phyloP scores from a whole-genome alignment of 1,284 basidiomycete genomes.

The Marasmius tenuissimus region DNA sequence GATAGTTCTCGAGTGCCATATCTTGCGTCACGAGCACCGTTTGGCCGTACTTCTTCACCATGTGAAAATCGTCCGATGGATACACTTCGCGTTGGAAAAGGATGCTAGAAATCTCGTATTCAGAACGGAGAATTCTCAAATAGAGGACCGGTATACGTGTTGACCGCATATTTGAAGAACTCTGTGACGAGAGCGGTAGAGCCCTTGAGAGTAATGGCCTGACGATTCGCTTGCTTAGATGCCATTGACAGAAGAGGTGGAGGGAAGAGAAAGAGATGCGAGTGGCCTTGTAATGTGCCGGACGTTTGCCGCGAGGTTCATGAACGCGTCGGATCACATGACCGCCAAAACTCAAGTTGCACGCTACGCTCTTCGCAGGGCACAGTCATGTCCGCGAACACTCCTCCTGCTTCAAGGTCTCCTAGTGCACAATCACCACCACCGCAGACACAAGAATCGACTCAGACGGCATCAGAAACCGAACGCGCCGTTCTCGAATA shows the following conservation, averaged over 20 bases:
- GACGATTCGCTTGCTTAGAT: constrained; percentile 67
- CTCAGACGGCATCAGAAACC: constrained; percentile 36
- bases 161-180: constrained; percentile 98
- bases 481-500: constrained; percentile 83
- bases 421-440: constrained; percentile 40
- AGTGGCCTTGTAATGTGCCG: not conserved
- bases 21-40: constrained; percentile 95
- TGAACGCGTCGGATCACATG: constrained; percentile 18
- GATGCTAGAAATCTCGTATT: constrained; percentile 57
- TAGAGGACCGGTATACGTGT: constrained; percentile 65
- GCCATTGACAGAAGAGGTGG: constrained; percentile 28
- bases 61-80: constrained; percentile 97
- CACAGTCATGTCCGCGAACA: constrained; percentile 36
- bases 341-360: not conserved
- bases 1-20: constrained; percentile 88
- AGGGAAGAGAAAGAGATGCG: not conserved
- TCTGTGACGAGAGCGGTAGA: constrained; percentile 96
- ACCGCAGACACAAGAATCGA: constrained; percentile 34
- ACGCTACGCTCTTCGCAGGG: not conserved
- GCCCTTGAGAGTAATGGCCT: constrained; percentile 92
- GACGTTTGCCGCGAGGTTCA: not conserved
- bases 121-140: constrained; percentile 3
- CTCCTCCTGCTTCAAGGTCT: constrained; percentile 43
- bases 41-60: constrained; percentile 98
- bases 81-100: constrained; percentile 97